Evolutionary conservation across 495 filamentous ascomycete genomes (phyloP), one percentile per base, ranked within the genome.

Genomic region (Aspergillus coremiiformis): DNA sequence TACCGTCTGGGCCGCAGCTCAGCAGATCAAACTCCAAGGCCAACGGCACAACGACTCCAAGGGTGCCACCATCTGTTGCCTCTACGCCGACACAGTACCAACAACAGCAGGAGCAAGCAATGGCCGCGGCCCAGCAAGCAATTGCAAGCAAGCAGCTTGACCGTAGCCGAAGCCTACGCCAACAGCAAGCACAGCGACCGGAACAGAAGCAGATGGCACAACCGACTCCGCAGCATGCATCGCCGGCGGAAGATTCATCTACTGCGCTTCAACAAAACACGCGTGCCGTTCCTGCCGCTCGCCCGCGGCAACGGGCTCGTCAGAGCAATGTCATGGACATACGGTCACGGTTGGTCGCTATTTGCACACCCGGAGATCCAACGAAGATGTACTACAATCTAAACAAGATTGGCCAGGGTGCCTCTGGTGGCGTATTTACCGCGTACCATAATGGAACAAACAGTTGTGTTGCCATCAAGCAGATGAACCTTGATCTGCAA

Each of bases 401-500:
- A 50, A 91, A 83, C 59, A 98, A 97, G 70, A 97, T 98, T 62
- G 93, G 93, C 8, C 93, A 98, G 68, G 93, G 93, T 60, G 93
- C 93, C 26, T 98, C 93, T 12, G 93, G 93, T 51, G 93, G 93
- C 52, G 93, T 98, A 2, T 98, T 82, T 61, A 95, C 90, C 10
- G 93, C 93, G 1, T 90, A 92, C 65, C 87, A 96, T 66, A 78
- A 78, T 57, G 84, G 81, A 20, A 84, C 82, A 20, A 93, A 93
- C 62, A 81, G 83, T 47, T 87, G 91, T 57, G 94, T 98, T 48
- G 93, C 93, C 20, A 97, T 98, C 73, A 98, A 98, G 69, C 93
- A 98, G 76, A 98, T 98, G 93, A 97, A 98, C 56, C 73, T 98
- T 44, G 93, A 96, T 65, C 84, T 97, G 65, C 93, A 98, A 57